Evolutionary conservation across 495 filamentous ascomycete genomes (phyloP).

Genomic region (Chaetomium tenue): DNA sequence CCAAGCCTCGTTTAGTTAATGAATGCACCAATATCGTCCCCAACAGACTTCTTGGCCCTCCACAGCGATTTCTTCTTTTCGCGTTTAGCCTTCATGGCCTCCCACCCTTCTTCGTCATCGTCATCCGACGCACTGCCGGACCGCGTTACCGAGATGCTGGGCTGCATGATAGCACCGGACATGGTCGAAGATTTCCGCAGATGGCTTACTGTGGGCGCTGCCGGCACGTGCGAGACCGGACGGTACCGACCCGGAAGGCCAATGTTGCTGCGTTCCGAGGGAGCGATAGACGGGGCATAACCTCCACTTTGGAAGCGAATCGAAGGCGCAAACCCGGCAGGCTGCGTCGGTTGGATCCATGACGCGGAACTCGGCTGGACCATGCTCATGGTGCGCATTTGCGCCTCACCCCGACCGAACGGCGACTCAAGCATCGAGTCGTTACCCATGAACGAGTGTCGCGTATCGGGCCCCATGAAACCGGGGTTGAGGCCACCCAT

Average conservation of each 20-base stretch:
- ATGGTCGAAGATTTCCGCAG: constrained; percentile 51
- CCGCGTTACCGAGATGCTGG: constrained; percentile 31
- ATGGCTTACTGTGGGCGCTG: constrained; percentile 27
- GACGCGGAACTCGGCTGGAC: constrained; percentile 64
- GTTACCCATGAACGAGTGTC: constrained; percentile 46
- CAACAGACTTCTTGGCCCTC: constrained; percentile 62
- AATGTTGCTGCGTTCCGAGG: constrained; percentile 90
- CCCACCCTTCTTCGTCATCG: constrained; percentile 80
- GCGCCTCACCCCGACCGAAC: constrained; percentile 37
- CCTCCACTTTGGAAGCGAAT: constrained; percentile 46
- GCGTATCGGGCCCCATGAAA: constrained; percentile 34
- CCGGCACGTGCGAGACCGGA: constrained; percentile 67
- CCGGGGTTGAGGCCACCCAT: constrained; percentile 29
- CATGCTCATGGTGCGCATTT: constrained; percentile 73
- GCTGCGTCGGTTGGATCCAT: constrained; percentile 44
- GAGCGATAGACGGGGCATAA: constrained; percentile 71
- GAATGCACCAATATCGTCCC: constrained; percentile 42
- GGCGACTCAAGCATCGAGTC: constrained; percentile 42
- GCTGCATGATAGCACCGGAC: constrained; percentile 46
- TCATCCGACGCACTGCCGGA: constrained; percentile 54
- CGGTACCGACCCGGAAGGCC: constrained; percentile 90
- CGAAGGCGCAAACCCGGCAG: constrained; percentile 47
- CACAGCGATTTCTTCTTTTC: constrained; percentile 75
- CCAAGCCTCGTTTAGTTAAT: constrained; percentile 35
- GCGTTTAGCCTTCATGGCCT: constrained; percentile 79